Evolutionary conservation across 2,329 filamentous ascomycete species (phyloP).

Genomic region (Pezicula carpinea): DNA sequence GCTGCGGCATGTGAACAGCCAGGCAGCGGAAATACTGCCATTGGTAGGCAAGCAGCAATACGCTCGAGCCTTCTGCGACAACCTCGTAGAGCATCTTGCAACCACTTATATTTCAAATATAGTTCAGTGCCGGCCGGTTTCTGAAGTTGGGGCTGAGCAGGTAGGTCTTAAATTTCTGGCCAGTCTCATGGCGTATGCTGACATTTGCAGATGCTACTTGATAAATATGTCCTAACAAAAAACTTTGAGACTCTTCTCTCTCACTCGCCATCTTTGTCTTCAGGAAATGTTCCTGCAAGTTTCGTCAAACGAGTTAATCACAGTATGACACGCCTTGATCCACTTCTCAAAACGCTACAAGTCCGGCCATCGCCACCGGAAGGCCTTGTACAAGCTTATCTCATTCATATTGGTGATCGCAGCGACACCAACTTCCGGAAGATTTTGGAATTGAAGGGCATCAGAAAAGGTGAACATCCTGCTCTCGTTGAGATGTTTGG

Average conservation of each 20-base stretch:
- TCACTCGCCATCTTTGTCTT: constrained; percentile 33
- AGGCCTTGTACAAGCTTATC: constrained; percentile 91
- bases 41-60: constrained; percentile 88
- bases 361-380: constrained; percentile 88
- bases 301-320: constrained; percentile 85
- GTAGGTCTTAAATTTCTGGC: constrained; percentile 35
- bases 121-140: constrained; percentile 84
- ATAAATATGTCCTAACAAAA: constrained; percentile 87
- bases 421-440: constrained; percentile 95
- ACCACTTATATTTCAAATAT: constrained; percentile 77
- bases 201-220: constrained; percentile 74
- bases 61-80: constrained; percentile 89
- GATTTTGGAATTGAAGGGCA: constrained; percentile 91
- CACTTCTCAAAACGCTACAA: constrained; percentile 92
- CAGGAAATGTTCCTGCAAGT: constrained; percentile 37
- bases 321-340: constrained; percentile 82
- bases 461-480: constrained; percentile 76
- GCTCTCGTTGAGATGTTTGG: constrained; percentile 82
- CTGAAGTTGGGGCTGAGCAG: constrained; percentile 91
- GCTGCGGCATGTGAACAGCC: constrained; percentile 65
- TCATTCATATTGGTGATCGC: constrained; percentile 92
- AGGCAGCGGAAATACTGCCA: constrained; percentile 69
- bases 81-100: constrained; percentile 84
- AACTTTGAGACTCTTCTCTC: constrained; percentile 68
- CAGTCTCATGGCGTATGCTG: constrained; percentile 13